phyloP scores from a whole-genome alignment of 2,329 filamentous ascomycete species.

The Diaporthe humulicola region DNA sequence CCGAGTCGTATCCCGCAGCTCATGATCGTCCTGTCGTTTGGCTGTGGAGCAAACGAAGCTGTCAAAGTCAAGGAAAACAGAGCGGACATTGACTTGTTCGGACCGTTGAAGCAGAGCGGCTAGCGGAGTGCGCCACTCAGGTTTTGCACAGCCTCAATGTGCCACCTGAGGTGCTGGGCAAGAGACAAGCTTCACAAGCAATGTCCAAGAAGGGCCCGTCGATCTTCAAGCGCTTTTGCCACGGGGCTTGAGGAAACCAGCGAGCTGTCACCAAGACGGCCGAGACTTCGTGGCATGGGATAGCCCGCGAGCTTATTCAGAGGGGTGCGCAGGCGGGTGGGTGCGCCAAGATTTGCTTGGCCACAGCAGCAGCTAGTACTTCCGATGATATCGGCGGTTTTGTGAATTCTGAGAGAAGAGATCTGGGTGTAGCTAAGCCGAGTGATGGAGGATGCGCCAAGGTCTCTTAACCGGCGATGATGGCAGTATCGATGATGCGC shows the following conservation, averaged over 20 bases:
- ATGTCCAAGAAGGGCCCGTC: slow-evolving; percentile 21
- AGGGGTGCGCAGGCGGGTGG: slow-evolving; percentile 18
- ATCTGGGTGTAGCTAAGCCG: neutral
- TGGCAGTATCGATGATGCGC: neutral
- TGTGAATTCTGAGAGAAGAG: neutral
- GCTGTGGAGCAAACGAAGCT: slow-evolving; percentile 14
- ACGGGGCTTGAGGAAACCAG: slow-evolving; percentile 7
- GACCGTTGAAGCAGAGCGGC: neutral
- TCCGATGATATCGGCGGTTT: neutral
- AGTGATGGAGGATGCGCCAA: neutral
- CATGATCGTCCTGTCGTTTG: slow-evolving; percentile 6
- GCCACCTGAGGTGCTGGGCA: slow-evolving; percentile 15
- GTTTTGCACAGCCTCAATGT: slow-evolving; percentile 32
- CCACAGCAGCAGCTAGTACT: neutral
- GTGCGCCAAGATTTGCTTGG: slow-evolving; percentile 26
- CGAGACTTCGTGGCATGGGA: slow-evolving; percentile 25
- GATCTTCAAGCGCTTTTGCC: slow-evolving; percentile 26
- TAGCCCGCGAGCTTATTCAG: slow-evolving; percentile 25
- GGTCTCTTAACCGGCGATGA: neutral
- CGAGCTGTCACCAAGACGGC: slow-evolving; percentile 22
- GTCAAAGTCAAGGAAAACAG: slow-evolving; percentile 2
- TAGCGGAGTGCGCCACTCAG: slow-evolving; percentile 4
- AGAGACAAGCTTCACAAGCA: slow-evolving; percentile 28
- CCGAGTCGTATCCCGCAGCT: slow-evolving; percentile 7
- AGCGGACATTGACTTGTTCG: slow-evolving; percentile 7